Percentiles rank a stretch among this genome's conserved stretches.
Conservation (phyloP, 345 rosid genomes). For the Salix purpurea region DNA sequence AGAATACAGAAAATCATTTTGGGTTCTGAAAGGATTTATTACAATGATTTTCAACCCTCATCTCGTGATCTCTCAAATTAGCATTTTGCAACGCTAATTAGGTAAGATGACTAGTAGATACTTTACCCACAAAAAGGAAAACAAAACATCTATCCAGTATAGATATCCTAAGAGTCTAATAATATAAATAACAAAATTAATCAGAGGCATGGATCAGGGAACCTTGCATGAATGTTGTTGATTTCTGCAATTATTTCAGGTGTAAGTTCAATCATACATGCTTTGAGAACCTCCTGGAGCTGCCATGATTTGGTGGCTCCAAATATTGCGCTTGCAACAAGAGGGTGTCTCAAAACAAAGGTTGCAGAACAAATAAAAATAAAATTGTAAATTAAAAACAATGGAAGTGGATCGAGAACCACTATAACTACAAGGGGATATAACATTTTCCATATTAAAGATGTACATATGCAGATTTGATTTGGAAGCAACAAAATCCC, state of each 20-base stretch:
- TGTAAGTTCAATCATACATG: constrained; percentile 38
- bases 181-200: neutral
- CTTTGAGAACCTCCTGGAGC: constrained; percentile 37
- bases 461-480: neutral
- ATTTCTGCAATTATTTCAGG: constrained; percentile 36
- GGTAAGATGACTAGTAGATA: no score
- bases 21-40: no score
- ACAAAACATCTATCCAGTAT: no score
- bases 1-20: no score
- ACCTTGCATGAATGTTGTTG: constrained; percentile 35
- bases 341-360: constrained; percentile 14
- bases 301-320: constrained; percentile 51
- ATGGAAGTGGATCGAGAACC: neutral
- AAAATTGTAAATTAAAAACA: no score
- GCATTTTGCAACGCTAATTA: no score
- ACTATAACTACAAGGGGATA: neutral
- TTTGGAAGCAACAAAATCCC: neutral
- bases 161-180: no score
- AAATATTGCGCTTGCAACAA: constrained; percentile 44
- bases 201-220: constrained; percentile 57
- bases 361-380: no score
- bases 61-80: no score
- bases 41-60: no score
- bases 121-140: no score
- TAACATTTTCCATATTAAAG: neutral